Conservation (phyloP, 148 eudicot species). For the Spergularia marina region DNA sequence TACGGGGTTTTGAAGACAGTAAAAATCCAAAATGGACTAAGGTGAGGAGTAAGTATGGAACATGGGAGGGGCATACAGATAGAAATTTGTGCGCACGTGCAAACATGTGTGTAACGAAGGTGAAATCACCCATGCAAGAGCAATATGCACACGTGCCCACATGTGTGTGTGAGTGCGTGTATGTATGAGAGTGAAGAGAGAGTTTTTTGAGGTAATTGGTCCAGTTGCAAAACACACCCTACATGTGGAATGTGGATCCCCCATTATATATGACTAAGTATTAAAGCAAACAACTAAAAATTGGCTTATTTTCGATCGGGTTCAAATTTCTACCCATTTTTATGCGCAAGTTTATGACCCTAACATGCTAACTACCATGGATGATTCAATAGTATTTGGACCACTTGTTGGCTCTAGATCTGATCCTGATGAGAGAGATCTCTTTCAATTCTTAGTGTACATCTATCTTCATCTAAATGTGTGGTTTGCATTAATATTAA, state of each 20-base stretch:
- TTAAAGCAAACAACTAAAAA: not conserved
- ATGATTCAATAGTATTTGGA: no score
- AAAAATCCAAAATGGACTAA: not conserved
- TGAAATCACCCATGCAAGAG: constrained; percentile 31
- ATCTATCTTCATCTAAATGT: no score
- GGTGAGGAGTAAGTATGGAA: constrained; percentile 6
- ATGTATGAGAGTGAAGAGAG: not conserved
- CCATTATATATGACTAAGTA: not conserved
- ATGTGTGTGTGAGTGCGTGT: constrained; percentile 41
- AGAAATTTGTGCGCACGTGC: constrained; percentile 38
- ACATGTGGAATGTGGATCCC: constrained; percentile 19
- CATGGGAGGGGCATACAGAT: constrained; percentile 13
- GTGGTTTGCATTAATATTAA: no score
- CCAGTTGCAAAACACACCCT: not conserved
- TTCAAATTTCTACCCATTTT: no score
- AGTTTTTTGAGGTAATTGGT: constrained; percentile 1
- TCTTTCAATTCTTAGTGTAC: no score
- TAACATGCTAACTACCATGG: no score
- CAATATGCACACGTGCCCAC: constrained; percentile 40
- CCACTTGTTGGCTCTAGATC: no score
- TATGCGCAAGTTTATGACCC: no score
- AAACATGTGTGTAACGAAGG: constrained; percentile 34
- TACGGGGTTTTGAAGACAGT: not conserved
- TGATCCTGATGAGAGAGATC: no score
- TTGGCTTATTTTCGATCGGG: no score